Conservation (phyloP, 2,329 filamentous ascomycete genomes). For the Pseudopithomyces chartarum region DNA sequence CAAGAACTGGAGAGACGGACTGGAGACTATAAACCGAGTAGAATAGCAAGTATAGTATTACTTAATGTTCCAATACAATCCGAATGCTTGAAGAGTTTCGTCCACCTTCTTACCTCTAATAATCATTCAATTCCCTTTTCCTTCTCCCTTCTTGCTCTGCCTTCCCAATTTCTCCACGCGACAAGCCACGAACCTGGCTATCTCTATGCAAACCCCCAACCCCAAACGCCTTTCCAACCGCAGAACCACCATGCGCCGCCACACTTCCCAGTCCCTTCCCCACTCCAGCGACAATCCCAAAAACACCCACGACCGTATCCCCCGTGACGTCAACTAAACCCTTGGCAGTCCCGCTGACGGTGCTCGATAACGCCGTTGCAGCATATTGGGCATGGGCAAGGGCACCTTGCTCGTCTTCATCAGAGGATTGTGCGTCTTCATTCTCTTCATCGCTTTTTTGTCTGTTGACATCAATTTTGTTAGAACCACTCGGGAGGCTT, state of each 20-base stretch:
- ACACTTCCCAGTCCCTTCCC: conserved; percentile 10
- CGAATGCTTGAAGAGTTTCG: no score
- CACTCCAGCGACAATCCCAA: conserved; percentile 10
- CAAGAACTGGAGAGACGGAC: no score
- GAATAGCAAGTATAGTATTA: no score
- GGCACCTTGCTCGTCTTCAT: background rate
- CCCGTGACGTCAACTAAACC: conserved; percentile 19
- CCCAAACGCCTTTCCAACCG: conserved; percentile 5
- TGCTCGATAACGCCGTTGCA: conserved; percentile 10
- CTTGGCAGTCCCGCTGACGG: conserved; percentile 20
- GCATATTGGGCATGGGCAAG: conserved; percentile 13
- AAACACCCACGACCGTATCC: conserved; percentile 17
- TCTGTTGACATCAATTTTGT: background rate
- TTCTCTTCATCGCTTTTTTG: background rate
- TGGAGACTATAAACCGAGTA: no score
- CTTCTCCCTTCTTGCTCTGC: background rate
- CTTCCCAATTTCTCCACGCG: background rate
- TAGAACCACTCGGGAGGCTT: background rate
- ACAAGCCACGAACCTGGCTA: background rate
- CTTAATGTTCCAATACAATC: no score
- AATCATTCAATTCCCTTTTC: background rate
- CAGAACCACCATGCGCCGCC: conserved; percentile 8
- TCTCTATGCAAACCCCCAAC: background rate
- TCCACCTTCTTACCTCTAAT: background rate
- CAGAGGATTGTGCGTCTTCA: background rate